phyloP scores from a whole-genome alignment of 352 stramenopile species.

The Pythium phragmitis region DNA sequence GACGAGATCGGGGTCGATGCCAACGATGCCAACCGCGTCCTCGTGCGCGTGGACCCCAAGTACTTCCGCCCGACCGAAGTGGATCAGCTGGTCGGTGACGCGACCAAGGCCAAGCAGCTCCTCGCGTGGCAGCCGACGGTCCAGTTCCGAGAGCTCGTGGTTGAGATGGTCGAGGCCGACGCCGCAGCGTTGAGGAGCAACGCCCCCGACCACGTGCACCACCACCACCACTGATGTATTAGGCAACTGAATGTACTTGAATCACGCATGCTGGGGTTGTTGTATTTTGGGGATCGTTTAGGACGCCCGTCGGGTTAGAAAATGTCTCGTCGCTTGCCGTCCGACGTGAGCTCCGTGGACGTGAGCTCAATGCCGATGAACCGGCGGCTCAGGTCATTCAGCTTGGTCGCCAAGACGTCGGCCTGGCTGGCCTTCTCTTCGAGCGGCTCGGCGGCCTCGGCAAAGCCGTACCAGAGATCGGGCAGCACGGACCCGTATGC shows the following conservation, averaged over 20 bases:
- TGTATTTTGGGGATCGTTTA: neutral
- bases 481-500: conserved; percentile 50
- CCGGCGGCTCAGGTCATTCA: conserved; percentile 49
- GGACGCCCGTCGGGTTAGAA: conserved; percentile 34
- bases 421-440: conserved; percentile 33
- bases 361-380: conserved; percentile 60
- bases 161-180: conserved; percentile 92
- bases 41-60: conserved; percentile 95
- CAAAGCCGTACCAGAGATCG: conserved; percentile 61
- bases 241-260: conserved; percentile 4
- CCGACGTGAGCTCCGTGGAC: conserved; percentile 29
- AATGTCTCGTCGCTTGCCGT: conserved; percentile 51
- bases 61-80: conserved; percentile 99
- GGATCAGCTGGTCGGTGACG: conserved; percentile 95
- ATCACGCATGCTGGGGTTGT: neutral
- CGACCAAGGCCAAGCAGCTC: conserved; percentile 90
- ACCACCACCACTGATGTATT: conserved; percentile 8
- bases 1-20: conserved; percentile 94
- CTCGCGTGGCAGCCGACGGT: conserved; percentile 93
- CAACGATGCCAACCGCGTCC: conserved; percentile 77
- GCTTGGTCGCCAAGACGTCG: conserved; percentile 53
- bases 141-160: conserved; percentile 92
- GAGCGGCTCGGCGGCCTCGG: conserved; percentile 33
- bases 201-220: conserved; percentile 22
- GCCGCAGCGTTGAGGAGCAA: conserved; percentile 16